Base-by-base conservation (phyloP, 2,329 filamentous ascomycete species). In the Onygenales sp. region DNA sequence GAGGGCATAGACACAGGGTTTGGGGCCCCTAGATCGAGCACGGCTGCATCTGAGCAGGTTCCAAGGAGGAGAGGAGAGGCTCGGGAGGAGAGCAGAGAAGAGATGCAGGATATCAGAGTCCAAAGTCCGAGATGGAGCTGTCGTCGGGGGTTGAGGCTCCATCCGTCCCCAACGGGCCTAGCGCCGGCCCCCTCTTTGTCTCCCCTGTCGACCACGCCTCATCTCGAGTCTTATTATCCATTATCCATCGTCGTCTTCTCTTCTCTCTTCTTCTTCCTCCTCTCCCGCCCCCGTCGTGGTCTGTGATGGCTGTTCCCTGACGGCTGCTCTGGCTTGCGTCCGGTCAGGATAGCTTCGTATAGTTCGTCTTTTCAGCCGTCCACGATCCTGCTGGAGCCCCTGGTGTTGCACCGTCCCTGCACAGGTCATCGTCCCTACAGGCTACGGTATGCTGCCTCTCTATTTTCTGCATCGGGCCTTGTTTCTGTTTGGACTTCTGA, bases 161-260 rank as follows among this genome's bases (percentile, higher is more conserved):
- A 27, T 4, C 3, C 21, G 3, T 27, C 21, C 21, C 21, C 21
- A 27, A 27, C 21, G 21, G 21, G 21, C 21, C 21, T 27, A 27
- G 21, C 21, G 21, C 21, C 21, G 21, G 21, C 32, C 17, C 39
- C 39, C 21, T 17, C 33, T 21, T 42, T 27, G 14, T 42, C n/a
- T 42, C 9, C 36, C 21, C 27, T 31, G n/a, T 9, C 32, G 10
- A 27, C 21, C 39, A 14, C 8, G 21, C 48, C 48, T 33, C 21
- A 27, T 48, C 40, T 51, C 51, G 9, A 21, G 33, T 52, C 43
- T 45, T 54, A 56, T 55, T 55, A 53, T 49, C 49, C 52, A 43
- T 54, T 55, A 53, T 49, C 49, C 52, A 40, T 54, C 27, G 52
- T 43, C 40, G 6, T 34, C 13, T 11, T 46, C 49, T 51, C 37